Evolutionary conservation across 371 early-diverging fungal genomes (phyloP).

Genomic region (Furculomyces boomerangus): DNA sequence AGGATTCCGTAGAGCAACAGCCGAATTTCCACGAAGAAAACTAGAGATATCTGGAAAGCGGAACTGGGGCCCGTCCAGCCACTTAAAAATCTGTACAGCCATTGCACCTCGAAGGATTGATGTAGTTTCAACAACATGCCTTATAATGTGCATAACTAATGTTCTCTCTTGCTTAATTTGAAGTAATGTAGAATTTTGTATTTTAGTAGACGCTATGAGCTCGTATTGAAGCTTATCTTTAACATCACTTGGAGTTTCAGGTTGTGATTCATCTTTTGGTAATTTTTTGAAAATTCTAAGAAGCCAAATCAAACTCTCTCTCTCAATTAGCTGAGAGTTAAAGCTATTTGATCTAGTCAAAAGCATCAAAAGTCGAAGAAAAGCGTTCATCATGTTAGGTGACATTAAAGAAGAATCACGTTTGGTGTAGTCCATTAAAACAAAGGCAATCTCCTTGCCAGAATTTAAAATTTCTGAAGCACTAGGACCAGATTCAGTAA

Average conservation of each 20-base stretch:
- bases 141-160: slow-evolving; percentile 48
- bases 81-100: slow-evolving; percentile 51
- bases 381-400: slow-evolving; percentile 31
- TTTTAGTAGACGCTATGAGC: slow-evolving; percentile 11
- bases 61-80: slow-evolving; percentile 51
- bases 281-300: slow-evolving; percentile 14
- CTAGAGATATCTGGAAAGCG: slow-evolving; percentile 44
- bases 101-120: slow-evolving; percentile 45
- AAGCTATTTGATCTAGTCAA: slow-evolving; percentile 49
- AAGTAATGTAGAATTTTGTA: slow-evolving; percentile 12
- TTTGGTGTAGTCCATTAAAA: background rate
- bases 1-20: slow-evolving; percentile 54
- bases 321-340: slow-evolving; percentile 45
- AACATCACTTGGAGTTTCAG: slow-evolving; percentile 3
- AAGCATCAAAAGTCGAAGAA: slow-evolving; percentile 57
- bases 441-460: too few relatives aligned
- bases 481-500: too few relatives aligned
- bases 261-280: slow-evolving; percentile 4
- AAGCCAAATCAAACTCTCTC: slow-evolving; percentile 32
- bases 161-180: slow-evolving; percentile 22
- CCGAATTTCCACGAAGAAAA: slow-evolving; percentile 50
- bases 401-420: slow-evolving; percentile 18
- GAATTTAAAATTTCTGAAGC: too few relatives aligned
- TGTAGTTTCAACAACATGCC: slow-evolving; percentile 68
- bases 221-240: slow-evolving; percentile 14